Conservation (phyloP, 257 asterid genomes). For the Solanum gandarillasii region DNA sequence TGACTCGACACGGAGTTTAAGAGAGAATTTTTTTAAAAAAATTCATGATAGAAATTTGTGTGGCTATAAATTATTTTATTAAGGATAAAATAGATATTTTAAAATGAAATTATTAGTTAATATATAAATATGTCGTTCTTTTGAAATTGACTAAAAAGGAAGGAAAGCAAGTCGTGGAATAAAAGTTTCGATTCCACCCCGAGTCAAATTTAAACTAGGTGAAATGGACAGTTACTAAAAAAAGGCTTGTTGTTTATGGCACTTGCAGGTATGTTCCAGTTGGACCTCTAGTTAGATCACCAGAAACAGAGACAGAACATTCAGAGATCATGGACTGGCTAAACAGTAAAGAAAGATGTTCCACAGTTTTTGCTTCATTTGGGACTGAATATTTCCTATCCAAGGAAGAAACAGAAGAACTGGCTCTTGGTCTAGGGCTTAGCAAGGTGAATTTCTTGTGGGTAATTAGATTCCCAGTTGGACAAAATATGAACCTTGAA, state of each 20-base stretch:
- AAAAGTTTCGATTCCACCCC: background rate
- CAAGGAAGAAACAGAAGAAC: conserved; percentile 3
- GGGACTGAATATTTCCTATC: conserved; percentile 16
- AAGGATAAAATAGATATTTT: no score
- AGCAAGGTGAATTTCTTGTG: conserved; percentile 17
- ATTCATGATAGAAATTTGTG: no score
- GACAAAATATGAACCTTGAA: background rate
- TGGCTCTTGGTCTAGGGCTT: conserved; percentile 9
- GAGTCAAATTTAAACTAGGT: no score
- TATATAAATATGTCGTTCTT: no score
- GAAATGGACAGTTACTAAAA: background rate
- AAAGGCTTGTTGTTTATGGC: background rate
- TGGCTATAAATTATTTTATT: no score
- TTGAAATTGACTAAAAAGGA: no score
- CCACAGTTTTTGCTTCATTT: conserved; percentile 13
- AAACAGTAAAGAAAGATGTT: background rate
- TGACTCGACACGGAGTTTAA: no score
- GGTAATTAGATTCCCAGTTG: conserved; percentile 18
- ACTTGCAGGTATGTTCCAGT: background rate
- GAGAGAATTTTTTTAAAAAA: no score
- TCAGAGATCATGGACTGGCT: conserved; percentile 8
- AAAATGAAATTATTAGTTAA: no score
- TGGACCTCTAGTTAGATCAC: conserved; percentile 11
- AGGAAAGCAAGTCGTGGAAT: no score
- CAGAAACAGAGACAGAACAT: background rate